These are phyloP conservation scores for Roridomyces roridus DNA, from an alignment of 768 basidiomycete genomes.

Conservation along the genomic window DNA sequence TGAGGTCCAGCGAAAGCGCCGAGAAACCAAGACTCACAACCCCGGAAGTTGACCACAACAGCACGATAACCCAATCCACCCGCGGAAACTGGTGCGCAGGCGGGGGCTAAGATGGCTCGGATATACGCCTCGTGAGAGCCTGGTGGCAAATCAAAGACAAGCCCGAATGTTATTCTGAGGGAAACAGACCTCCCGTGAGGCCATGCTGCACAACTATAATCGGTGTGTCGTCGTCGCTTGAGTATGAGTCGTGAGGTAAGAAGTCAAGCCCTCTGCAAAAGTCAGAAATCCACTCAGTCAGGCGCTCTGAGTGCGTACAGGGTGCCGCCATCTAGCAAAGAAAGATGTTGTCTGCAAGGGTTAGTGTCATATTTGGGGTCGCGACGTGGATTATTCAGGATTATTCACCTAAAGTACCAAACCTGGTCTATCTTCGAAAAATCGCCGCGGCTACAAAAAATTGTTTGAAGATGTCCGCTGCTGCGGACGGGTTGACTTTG, in stretches of 20 bases:
- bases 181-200: slow-evolving; percentile 50
- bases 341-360: slow-evolving; percentile 47
- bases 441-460: slow-evolving; percentile 63
- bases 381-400: too few species aligned
- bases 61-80: slow-evolving; percentile 91
- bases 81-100: slow-evolving; percentile 69
- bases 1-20: slow-evolving; percentile 8
- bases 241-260: slow-evolving; percentile 49
- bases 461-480: slow-evolving; percentile 63
- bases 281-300: neutral
- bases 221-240: slow-evolving; percentile 46
- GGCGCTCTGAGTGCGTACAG: slow-evolving; percentile 45
- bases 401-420: slow-evolving; percentile 43
- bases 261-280: slow-evolving; percentile 65
- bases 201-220: slow-evolving; percentile 65
- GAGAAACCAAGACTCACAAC: slow-evolving; percentile 65
- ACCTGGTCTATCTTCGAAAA: slow-evolving; percentile 62
- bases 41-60: slow-evolving; percentile 90
- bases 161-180: neutral
- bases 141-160: slow-evolving; percentile 35
- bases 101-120: slow-evolving; percentile 76
- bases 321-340: slow-evolving; percentile 65
- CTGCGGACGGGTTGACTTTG: too few species aligned
- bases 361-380: too few species aligned
- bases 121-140: slow-evolving; percentile 94